Conservation (phyloP, 352 stramenopile species). For the Aphanomyces astaci region DNA sequence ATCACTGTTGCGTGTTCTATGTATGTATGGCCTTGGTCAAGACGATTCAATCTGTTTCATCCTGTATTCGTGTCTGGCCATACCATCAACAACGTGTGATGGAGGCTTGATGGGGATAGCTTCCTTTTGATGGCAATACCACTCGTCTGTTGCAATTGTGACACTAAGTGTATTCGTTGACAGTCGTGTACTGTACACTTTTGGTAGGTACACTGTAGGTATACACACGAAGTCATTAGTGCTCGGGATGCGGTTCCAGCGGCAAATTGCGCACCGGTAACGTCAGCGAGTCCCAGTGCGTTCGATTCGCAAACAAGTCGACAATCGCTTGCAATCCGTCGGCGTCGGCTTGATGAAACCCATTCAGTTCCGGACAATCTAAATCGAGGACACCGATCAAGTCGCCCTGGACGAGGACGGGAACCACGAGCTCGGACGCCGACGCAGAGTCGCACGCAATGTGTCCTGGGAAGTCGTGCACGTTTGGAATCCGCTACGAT, state of each 20-base stretch:
- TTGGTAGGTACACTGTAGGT: neutral
- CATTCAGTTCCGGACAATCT: constrained; percentile 59
- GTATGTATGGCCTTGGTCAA: no score
- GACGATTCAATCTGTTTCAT: no score
- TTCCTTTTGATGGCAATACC: no score
- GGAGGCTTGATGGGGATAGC: no score
- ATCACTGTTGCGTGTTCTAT: no score
- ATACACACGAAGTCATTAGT: neutral
- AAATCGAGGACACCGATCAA: constrained; percentile 72
- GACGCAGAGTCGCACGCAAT: constrained; percentile 77
- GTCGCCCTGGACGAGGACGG: constrained; percentile 55
- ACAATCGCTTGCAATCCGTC: neutral
- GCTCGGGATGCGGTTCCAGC: neutral
- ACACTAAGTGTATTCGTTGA: no score
- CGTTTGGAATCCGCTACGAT: constrained; percentile 63
- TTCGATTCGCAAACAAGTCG: constrained; percentile 17
- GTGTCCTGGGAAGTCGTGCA: constrained; percentile 69
- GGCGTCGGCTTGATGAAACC: constrained; percentile 31
- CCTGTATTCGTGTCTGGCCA: no score
- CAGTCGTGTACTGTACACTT: no score
- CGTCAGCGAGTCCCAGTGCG: constrained; percentile 1
- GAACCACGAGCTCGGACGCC: constrained; percentile 74
- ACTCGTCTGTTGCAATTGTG: no score
- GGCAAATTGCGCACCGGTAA: constrained; percentile 1
- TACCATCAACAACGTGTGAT: no score